Percentiles rank a stretch among this genome's conserved stretches.
Conservation (phyloP, 2,329 filamentous ascomycete genomes). For the Sordariomycetes sp. region DNA sequence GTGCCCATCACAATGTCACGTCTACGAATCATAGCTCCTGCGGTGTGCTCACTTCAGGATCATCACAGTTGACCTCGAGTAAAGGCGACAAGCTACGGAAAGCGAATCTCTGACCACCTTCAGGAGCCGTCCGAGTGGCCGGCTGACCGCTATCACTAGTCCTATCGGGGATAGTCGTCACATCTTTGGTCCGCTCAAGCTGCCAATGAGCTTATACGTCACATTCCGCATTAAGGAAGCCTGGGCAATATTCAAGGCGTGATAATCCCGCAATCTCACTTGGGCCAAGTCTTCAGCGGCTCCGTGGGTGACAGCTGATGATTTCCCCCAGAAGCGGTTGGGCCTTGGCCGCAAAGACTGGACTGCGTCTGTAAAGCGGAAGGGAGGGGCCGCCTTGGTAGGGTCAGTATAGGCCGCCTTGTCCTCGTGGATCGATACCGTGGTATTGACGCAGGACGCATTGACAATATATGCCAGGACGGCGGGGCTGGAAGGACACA, state of each 20-base stretch:
- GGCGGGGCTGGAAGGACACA: not conserved
- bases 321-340: not conserved
- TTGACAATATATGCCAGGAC: not conserved
- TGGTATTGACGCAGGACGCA: not conserved
- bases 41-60: not conserved
- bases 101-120: not conserved
- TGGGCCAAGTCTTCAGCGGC: not conserved
- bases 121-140: not conserved
- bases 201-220: not conserved
- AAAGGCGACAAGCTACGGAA: not conserved
- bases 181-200: not conserved
- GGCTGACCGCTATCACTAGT: not conserved
- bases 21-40: not conserved
- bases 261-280: not conserved
- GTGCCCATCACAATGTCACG: not conserved
- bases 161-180: conserved; percentile 4
- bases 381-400: not conserved
- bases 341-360: not conserved
- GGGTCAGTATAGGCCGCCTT: not conserved
- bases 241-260: not conserved
- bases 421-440: not conserved
- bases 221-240: not conserved
- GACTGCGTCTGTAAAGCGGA: too few relatives aligned
- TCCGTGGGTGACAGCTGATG: not conserved
- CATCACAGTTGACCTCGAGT: not conserved